phyloP scores from a whole-genome alignment of 352 stramenopile genomes.

The Pythium insidiosum region DNA sequence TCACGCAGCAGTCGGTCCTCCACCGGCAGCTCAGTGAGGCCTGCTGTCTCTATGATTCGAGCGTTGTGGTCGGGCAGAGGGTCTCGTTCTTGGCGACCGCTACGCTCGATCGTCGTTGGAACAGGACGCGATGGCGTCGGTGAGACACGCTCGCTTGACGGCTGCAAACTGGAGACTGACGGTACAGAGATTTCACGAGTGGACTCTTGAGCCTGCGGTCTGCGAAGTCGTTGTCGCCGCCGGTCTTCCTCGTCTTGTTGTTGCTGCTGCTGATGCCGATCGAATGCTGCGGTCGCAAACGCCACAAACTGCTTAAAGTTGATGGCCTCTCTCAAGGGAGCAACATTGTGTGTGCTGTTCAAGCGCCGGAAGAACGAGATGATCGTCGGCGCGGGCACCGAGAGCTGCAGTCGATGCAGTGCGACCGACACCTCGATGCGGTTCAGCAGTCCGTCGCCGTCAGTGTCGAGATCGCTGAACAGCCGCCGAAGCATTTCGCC shows the following conservation, averaged over 20 bases:
- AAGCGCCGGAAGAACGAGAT: constrained; percentile 63
- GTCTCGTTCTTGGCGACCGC: no score
- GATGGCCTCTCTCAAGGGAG: constrained; percentile 51
- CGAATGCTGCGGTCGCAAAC: constrained; percentile 48
- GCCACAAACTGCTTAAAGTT: constrained; percentile 73
- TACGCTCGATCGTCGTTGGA: no score
- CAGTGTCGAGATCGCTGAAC: constrained; percentile 67
- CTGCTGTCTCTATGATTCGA: no score
- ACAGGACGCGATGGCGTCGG: no score
- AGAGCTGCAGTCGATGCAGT: constrained; percentile 61
- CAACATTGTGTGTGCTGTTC: constrained; percentile 4
- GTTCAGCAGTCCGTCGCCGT: constrained; percentile 64
- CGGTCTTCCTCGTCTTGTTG: neutral
- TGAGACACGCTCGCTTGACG: no score
- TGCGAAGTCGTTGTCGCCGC: no score
- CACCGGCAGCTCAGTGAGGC: no score
- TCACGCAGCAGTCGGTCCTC: no score
- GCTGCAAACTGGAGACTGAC: no score
- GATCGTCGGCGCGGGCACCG: constrained; percentile 44
- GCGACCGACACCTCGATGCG: constrained; percentile 66
- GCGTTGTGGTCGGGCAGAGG: no score
- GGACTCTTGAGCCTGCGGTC: no score
- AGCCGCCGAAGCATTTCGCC: constrained; percentile 55
- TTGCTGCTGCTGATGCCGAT: constrained; percentile 13
- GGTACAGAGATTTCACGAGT: no score